Evolutionary conservation across 495 filamentous ascomycete species (phyloP).

Genomic region (Hyphodiscus hymeniophilus): DNA sequence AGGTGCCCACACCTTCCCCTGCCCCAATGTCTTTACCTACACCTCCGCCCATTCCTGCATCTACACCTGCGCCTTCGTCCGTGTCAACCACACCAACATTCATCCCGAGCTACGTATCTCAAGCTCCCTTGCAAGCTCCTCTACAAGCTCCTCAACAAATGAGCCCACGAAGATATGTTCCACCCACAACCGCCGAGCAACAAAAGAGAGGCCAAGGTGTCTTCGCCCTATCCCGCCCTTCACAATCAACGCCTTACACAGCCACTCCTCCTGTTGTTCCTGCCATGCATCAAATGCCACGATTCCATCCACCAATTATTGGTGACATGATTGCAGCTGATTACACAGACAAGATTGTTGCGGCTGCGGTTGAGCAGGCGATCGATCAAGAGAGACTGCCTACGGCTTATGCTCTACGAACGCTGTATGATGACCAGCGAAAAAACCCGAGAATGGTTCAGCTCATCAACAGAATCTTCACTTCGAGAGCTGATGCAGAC

Average conservation of each 20-base stretch:
- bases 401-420: conserved; percentile 46
- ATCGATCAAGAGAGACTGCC: conserved; percentile 39
- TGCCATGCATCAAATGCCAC: neutral
- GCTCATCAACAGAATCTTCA: conserved; percentile 37
- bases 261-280: neutral
- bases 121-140: conserved; percentile 5
- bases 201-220: conserved; percentile 14
- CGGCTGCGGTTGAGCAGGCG: conserved; percentile 40
- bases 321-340: neutral
- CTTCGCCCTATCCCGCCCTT: conserved; percentile 9
- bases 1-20: neutral
- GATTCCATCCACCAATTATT: conserved; percentile 1
- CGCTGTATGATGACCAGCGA: conserved; percentile 42
- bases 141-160: neutral
- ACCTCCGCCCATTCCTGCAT: too few species aligned
- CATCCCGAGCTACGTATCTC: neutral
- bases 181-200: neutral
- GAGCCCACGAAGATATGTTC: conserved; percentile 8
- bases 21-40: neutral
- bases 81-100: too few species aligned
- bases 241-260: neutral
- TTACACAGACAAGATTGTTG: conserved; percentile 29
- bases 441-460: conserved; percentile 24
- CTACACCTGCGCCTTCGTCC: too few species aligned
- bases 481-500: conserved; percentile 35